Evolutionary conservation across 805 yeast genomes (phyloP).

Genomic region (Wickerhamomyces strasburgensis): DNA sequence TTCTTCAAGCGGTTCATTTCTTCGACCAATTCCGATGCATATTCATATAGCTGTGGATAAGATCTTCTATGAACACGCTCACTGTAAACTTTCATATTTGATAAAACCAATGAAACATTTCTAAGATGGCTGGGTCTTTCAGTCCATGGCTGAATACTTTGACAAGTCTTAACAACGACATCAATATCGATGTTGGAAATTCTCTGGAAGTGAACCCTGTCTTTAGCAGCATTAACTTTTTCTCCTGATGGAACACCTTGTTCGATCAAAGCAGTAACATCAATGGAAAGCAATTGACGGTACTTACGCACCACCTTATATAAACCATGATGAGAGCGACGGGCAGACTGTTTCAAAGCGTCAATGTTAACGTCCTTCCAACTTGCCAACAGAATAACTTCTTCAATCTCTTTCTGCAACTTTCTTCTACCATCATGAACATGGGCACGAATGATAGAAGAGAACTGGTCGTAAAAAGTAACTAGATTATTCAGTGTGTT

Average conservation of each 20-base stretch:
- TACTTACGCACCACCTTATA: conserved; percentile 83
- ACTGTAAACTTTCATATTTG: conserved; percentile 50
- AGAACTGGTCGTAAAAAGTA: conserved; percentile 64
- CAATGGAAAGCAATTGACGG: conserved; percentile 52
- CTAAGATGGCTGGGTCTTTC: conserved; percentile 53
- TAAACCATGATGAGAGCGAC: conserved; percentile 77
- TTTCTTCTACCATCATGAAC: conserved; percentile 43
- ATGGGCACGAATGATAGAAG: conserved; percentile 39
- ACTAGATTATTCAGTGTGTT: conserved; percentile 53
- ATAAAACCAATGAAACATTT: conserved; percentile 44
- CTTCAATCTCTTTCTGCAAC: conserved; percentile 75
- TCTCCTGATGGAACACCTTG: conserved; percentile 40
- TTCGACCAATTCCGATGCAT: conserved; percentile 47
- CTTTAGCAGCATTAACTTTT: conserved; percentile 11
- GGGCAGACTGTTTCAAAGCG: conserved; percentile 90
- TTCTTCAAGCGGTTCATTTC: conserved; percentile 59
- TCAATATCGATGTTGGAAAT: conserved; percentile 13
- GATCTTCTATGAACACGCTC: conserved; percentile 27
- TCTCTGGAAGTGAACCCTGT: conserved; percentile 6
- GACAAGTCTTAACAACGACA: conserved; percentile 4
- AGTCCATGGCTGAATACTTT: conserved; percentile 41
- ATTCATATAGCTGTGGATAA: conserved; percentile 46
- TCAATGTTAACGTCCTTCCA: conserved; percentile 96
- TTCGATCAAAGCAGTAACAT: conserved; percentile 54
- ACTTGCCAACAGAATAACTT: conserved; percentile 82